These are phyloP conservation scores for Botrytis byssoidea DNA, from an alignment of 2,329 filamentous ascomycete genomes.

Conservation along the genomic window DNA sequence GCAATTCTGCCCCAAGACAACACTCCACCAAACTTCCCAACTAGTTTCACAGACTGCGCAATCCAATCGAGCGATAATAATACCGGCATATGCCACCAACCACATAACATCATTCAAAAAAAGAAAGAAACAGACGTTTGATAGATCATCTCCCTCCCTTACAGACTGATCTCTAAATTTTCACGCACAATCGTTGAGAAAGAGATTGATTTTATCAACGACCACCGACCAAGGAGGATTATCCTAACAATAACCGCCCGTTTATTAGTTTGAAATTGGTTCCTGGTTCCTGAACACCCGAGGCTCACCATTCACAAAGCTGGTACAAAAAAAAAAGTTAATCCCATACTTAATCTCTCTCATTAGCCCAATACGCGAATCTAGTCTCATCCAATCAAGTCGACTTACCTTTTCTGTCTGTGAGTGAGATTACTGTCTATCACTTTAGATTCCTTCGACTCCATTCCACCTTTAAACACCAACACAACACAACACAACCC, in stretches of 20 bases:
- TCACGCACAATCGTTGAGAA: too few relatives aligned
- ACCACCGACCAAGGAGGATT: neutral
- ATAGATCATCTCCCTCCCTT: neutral
- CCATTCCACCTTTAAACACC: neutral
- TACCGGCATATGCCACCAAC: neutral
- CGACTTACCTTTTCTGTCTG: conserved; percentile 1
- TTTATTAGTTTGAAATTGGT: conserved; percentile 9
- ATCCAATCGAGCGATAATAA: neutral
- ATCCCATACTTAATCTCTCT: conserved; percentile 3
- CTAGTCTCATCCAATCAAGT: conserved; percentile 7
- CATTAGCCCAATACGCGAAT: conserved; percentile 13
- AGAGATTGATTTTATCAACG: neutral
- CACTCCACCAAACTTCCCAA: conserved; percentile 1
- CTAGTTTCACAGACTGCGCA: conserved; percentile 6
- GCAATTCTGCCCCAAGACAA: conserved; percentile 3
- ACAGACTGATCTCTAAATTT: neutral
- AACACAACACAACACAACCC: conserved; percentile 14
- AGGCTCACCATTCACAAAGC: neutral
- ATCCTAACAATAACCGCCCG: neutral
- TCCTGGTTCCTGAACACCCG: conserved; percentile 16
- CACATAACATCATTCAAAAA: neutral
- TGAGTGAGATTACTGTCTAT: conserved; percentile 13
- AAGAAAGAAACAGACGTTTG: neutral
- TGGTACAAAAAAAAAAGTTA: conserved; percentile 7
- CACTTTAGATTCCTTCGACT: conserved; percentile 7